Evolutionary conservation across 805 yeast species (phyloP).

Genomic region (Cyberlindnera amylophila): DNA sequence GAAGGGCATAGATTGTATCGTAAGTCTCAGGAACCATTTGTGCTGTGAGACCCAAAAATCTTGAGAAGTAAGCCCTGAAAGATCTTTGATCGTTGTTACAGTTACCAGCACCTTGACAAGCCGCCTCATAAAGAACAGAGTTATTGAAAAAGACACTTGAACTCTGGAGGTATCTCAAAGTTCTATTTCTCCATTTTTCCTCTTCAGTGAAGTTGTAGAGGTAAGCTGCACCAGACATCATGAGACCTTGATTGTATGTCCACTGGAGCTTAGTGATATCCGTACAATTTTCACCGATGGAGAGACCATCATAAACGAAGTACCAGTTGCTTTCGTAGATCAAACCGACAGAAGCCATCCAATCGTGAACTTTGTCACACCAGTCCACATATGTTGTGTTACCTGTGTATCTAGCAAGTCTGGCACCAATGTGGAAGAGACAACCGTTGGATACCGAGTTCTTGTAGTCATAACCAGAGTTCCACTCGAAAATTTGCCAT

Average conservation of each 20-base stretch:
- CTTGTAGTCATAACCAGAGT: conserved; percentile 82
- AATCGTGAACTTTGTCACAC: conserved; percentile 70
- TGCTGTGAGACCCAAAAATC: conserved; percentile 62
- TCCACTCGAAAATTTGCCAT: conserved; percentile 91
- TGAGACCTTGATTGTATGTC: conserved; percentile 72
- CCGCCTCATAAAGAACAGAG: conserved; percentile 61
- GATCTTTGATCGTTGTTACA: conserved; percentile 76
- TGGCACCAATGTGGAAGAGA: conserved; percentile 74
- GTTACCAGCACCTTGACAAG: conserved; percentile 53
- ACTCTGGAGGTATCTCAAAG: conserved; percentile 42
- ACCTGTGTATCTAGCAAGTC: conserved; percentile 74
- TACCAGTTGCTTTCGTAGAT: conserved; percentile 36
- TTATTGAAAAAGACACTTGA: conserved; percentile 57
- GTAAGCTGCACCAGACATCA: conserved; percentile 67
- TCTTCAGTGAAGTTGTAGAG: conserved; percentile 61
- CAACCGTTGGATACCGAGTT: conserved; percentile 87
- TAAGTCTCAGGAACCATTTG: conserved; percentile 53
- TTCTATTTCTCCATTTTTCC: conserved; percentile 53
- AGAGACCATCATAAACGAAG: conserved; percentile 61
- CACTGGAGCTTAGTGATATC: conserved; percentile 53
- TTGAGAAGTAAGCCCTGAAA: conserved; percentile 65
- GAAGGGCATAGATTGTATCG: conserved; percentile 40
- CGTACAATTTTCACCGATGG: conserved; percentile 46
- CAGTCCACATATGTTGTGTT: conserved; percentile 71
- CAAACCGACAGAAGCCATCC: conserved; percentile 55